These are phyloP conservation scores for Antrodiella citrinella DNA, from an alignment of 768 basidiomycete species.

Conservation along the genomic window DNA sequence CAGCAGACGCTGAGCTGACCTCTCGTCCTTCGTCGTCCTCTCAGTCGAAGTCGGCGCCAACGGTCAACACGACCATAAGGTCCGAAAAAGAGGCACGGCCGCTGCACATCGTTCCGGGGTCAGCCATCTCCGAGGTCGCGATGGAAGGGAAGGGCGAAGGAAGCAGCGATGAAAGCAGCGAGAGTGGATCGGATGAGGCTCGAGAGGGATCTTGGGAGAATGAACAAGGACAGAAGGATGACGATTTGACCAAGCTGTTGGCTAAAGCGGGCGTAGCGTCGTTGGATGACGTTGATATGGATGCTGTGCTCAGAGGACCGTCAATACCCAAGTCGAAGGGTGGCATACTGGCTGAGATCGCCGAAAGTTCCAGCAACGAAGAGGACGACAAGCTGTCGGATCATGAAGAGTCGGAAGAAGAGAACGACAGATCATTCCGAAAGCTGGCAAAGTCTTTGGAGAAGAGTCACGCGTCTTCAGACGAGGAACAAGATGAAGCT, in stretches of 20 bases:
- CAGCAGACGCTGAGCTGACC: neutral
- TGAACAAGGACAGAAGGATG: neutral
- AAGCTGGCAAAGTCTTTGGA: slow-evolving; percentile 25
- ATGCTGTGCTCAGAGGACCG: slow-evolving; percentile 37
- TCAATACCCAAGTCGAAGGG: slow-evolving; percentile 3
- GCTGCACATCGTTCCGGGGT: slow-evolving; percentile 23
- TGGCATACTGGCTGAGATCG: neutral
- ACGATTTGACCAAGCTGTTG: neutral
- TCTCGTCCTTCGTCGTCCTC: neutral
- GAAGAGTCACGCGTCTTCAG: slow-evolving; percentile 19
- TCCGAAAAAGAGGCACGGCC: neutral
- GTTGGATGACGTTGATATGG: slow-evolving; percentile 22
- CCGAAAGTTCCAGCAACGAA: slow-evolving; percentile 11
- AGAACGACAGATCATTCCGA: slow-evolving; percentile 22
- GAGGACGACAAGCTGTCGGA: slow-evolving; percentile 34
- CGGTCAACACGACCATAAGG: too few relatives aligned
- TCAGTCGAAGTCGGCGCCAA: too few relatives aligned
- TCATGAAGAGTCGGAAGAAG: slow-evolving; percentile 30
- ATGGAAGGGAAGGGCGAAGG: slow-evolving; percentile 31
- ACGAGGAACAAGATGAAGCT: slow-evolving; percentile 20
- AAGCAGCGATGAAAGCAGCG: slow-evolving; percentile 27
- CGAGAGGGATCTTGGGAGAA: slow-evolving; percentile 4
- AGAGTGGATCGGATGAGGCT: slow-evolving; percentile 13
- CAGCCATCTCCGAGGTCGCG: slow-evolving; percentile 27
- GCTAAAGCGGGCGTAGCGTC: neutral